Conservation (phyloP, 768 basidiomycete genomes). For the Boletus sp. region DNA sequence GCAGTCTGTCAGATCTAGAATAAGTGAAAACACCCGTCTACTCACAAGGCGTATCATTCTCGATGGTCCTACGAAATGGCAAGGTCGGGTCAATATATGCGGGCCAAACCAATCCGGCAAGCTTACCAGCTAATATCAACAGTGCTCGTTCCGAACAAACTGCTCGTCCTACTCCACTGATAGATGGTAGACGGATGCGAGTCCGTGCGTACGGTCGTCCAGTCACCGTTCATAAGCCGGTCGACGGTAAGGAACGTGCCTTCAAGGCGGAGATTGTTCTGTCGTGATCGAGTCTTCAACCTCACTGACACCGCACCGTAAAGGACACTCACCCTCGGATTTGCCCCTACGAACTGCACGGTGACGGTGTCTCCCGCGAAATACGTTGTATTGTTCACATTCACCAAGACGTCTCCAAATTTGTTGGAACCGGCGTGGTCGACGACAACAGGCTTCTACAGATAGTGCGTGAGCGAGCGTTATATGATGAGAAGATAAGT, state of each 20-base stretch:
- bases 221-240: constrained; percentile 44
- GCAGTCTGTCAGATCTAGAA: background rate
- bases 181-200: constrained; percentile 77
- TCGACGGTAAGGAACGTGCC: constrained; percentile 72
- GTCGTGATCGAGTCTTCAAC: background rate
- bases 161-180: constrained; percentile 59
- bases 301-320: background rate
- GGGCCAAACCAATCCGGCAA: constrained; percentile 5
- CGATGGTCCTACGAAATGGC: constrained; percentile 51
- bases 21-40: background rate
- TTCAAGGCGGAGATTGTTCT: constrained; percentile 80
- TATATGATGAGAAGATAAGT: background rate
- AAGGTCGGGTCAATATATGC: background rate
- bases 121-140: constrained; percentile 65
- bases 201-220: constrained; percentile 64
- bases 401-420: constrained; percentile 61
- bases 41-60: constrained; percentile 45
- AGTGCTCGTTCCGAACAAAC: constrained; percentile 58
- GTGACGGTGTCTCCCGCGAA: constrained; percentile 55
- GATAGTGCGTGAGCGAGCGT: background rate
- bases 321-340: constrained; percentile 58
- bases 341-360: constrained; percentile 71
- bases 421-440: constrained; percentile 54
- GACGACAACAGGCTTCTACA: constrained; percentile 58
- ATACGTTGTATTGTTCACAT: constrained; percentile 54